These are phyloP conservation scores for Moesziomyces antarcticus DNA, from an alignment of 1,284 basidiomycete genomes.

Conservation along the genomic window DNA sequence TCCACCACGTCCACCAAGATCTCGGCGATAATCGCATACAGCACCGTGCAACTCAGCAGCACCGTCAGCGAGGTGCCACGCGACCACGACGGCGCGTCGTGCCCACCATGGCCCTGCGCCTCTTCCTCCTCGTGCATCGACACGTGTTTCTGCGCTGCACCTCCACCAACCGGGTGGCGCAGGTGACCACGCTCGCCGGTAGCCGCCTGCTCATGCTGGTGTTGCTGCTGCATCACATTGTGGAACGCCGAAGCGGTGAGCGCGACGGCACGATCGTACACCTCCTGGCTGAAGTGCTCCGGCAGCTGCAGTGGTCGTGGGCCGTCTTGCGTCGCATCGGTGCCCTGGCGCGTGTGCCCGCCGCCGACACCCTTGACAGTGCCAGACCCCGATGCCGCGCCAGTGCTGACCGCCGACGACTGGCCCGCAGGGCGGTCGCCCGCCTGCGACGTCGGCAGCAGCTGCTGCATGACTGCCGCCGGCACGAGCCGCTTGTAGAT, in stretches of 20 bases:
- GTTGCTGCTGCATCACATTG: constrained; percentile 47
- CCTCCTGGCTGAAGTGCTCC: constrained; percentile 54
- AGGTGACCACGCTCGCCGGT: constrained; percentile 26
- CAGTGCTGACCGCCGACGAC: constrained; percentile 17
- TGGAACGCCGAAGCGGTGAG: constrained; percentile 61
- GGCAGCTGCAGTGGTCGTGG: constrained; percentile 49
- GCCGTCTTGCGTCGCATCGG: constrained; percentile 30
- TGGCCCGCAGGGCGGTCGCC: constrained; percentile 21
- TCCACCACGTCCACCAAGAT: constrained; percentile 95
- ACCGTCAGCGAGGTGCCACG: constrained; percentile 58
- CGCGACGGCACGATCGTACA: constrained; percentile 58
- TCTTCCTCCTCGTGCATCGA: constrained; percentile 53
- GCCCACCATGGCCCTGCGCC: constrained; percentile 78
- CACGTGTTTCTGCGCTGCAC: constrained; percentile 37
- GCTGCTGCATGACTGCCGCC: constrained; percentile 58
- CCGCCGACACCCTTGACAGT: constrained; percentile 19
- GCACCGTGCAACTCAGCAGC: constrained; percentile 77
- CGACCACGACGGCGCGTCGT: constrained; percentile 85
- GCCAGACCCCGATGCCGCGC: constrained; percentile 20
- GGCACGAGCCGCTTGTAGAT: constrained; percentile 77
- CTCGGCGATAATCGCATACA: constrained; percentile 97
- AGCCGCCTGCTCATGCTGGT: constrained; percentile 7
- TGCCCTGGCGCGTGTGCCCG: constrained; percentile 18
- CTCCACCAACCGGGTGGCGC: constrained; percentile 19
- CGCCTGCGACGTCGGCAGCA: constrained; percentile 49